Conservation (phyloP, 2,329 filamentous ascomycete species). For the Hypoxylon sp. region DNA sequence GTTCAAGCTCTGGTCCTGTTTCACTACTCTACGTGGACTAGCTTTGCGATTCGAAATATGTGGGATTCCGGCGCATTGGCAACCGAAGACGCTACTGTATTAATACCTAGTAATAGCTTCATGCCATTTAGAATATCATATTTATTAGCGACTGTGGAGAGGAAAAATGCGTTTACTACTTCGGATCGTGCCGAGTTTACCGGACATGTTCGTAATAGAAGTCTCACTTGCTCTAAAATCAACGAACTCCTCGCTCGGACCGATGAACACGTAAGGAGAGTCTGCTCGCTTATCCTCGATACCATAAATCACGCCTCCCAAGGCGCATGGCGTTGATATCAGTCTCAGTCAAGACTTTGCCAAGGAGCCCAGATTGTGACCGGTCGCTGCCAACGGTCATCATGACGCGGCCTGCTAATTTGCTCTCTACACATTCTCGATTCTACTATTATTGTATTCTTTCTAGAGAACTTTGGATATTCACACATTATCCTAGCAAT, state of each 20-base stretch:
- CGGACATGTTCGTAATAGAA: conserved; percentile 13
- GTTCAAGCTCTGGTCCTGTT: conserved; percentile 27
- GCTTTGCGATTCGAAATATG: conserved; percentile 20
- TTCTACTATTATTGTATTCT: background rate
- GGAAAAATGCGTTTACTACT: background rate
- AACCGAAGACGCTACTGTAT: background rate
- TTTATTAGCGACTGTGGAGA: background rate
- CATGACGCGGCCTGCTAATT: conserved; percentile 32
- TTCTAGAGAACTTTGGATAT: background rate
- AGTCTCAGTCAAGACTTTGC: conserved; percentile 28
- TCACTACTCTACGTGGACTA: conserved; percentile 18
- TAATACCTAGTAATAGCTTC: conserved; percentile 1
- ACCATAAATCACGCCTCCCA: conserved; percentile 4
- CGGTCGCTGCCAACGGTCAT: conserved; percentile 1
- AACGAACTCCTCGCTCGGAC: conserved; percentile 5
- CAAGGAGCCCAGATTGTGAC: conserved; percentile 29
- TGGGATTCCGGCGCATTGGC: conserved; percentile 17
- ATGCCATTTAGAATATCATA: background rate
- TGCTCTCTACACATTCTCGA: background rate
- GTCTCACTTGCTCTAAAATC: conserved; percentile 7
- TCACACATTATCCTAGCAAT: background rate
- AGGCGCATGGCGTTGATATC: conserved; percentile 9
- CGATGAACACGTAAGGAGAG: background rate
- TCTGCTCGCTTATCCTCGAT: conserved; percentile 13
- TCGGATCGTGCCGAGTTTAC: conserved; percentile 22